Evolutionary conservation across 345 rosid species (phyloP).

Genomic region (Cardamine chenopodiifolia): DNA sequence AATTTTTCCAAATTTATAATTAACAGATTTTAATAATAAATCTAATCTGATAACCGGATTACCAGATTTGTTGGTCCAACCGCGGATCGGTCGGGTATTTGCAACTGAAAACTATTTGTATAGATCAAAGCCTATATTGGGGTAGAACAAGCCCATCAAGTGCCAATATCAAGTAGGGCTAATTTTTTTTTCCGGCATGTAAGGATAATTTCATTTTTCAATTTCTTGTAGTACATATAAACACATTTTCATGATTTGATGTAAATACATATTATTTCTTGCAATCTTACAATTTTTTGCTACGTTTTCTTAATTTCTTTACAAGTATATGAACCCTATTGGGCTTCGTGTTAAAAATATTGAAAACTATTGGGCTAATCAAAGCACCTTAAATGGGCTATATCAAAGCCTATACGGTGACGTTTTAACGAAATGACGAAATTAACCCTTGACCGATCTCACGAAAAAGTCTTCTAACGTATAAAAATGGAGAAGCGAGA

Average conservation of each 20-base stretch:
- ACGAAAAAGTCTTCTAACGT: conserved; percentile 6
- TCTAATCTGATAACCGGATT: too few species aligned
- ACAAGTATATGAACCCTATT: not conserved
- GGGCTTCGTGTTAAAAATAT: not conserved
- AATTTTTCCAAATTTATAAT: too few species aligned
- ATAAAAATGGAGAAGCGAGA: conserved; percentile 7
- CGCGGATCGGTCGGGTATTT: too few species aligned
- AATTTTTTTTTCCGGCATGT: too few species aligned
- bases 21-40: too few species aligned
- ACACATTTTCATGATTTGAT: not conserved
- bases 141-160: not conserved
- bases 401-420: conserved; percentile 9
- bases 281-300: not conserved
- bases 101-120: not conserved
- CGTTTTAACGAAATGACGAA: conserved; percentile 1
- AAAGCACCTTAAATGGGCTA: not conserved
- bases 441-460: conserved; percentile 21
- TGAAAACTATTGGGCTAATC: not conserved
- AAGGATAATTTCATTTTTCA: too few species aligned
- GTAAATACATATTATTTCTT: not conserved
- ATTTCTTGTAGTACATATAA: too few species aligned
- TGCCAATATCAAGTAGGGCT: not conserved
- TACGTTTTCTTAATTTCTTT: not conserved
- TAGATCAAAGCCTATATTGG: not conserved
- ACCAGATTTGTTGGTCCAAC: too few species aligned